Evolutionary conservation across 106 monocot genomes (phyloP).

Genomic region (Xerophyta viscosa): DNA sequence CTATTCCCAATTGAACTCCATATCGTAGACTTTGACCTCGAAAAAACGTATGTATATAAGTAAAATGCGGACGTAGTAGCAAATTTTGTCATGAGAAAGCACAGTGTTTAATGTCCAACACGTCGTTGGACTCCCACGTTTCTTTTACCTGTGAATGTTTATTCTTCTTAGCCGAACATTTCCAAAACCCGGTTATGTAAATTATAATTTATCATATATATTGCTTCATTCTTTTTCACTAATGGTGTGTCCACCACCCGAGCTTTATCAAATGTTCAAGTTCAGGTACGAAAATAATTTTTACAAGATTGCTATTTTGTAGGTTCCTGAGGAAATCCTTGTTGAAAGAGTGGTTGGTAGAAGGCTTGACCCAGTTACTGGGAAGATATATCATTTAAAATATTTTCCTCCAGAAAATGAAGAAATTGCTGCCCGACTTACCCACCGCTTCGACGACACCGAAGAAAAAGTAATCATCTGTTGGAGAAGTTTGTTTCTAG

Average conservation of each 20-base stretch:
- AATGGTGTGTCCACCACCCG: not conserved
- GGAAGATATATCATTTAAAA: conserved; percentile 91
- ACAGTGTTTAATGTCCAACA: too few relatives aligned
- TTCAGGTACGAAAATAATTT: not conserved
- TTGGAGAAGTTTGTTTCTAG: not conserved
- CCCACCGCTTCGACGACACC: conserved; percentile 95
- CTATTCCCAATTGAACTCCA: too few relatives aligned
- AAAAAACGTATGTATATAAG: too few relatives aligned
- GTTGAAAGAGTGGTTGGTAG: conserved; percentile 93
- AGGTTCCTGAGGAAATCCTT: conserved; percentile 75
- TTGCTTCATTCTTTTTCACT: not conserved
- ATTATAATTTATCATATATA: too few relatives aligned
- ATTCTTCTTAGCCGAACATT: too few relatives aligned
- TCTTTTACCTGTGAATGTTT: too few relatives aligned
- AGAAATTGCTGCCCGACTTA: conserved; percentile 87
- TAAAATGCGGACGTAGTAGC: too few relatives aligned
- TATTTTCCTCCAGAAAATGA: conserved; percentile 96
- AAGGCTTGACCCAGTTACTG: conserved; percentile 89
- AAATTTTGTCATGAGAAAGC: too few relatives aligned
- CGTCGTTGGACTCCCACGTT: too few relatives aligned
- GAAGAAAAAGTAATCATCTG: conserved; percentile 72
- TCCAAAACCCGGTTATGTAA: too few relatives aligned
- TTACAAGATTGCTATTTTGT: not conserved
- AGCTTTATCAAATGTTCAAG: not conserved
- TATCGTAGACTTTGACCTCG: too few relatives aligned